These are phyloP conservation scores for Detonula confervacea DNA, from an alignment of 352 stramenopile species.

Conservation along the genomic window DNA sequence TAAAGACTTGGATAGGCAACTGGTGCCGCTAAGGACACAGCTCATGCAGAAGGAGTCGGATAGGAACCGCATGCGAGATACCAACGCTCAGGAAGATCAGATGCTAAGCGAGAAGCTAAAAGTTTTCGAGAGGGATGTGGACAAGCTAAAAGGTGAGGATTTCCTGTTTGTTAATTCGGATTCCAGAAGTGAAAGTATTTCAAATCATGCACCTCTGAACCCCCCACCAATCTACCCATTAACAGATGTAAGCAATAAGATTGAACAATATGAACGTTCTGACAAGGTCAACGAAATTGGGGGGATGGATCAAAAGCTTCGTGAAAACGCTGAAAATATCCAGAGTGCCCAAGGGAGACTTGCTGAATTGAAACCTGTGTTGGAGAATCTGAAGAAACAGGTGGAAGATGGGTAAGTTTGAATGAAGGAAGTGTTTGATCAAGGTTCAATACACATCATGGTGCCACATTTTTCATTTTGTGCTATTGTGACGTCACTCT, in stretches of 20 bases:
- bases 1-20: slow-evolving; percentile 44
- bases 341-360: slow-evolving; percentile 34
- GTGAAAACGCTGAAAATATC: slow-evolving; percentile 37
- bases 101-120: slow-evolving; percentile 37
- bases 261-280: slow-evolving; percentile 33
- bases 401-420: slow-evolving; percentile 50
- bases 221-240: no score
- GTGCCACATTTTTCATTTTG: slow-evolving; percentile 4
- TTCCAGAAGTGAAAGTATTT: no score
- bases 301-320: slow-evolving; percentile 31
- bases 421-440: no score
- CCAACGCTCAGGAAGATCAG: slow-evolving; percentile 39
- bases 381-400: slow-evolving; percentile 54
- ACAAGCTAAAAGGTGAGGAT: slow-evolving; percentile 32
- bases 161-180: no score
- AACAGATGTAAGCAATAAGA: slow-evolving; percentile 48
- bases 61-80: slow-evolving; percentile 36
- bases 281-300: slow-evolving; percentile 42
- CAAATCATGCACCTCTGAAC: no score
- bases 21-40: slow-evolving; percentile 41
- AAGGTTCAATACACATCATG: no score
- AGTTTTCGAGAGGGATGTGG: slow-evolving; percentile 45
- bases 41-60: slow-evolving; percentile 44
- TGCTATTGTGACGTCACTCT: slow-evolving; percentile 27
- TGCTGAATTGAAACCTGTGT: slow-evolving; percentile 45